Conservation (phyloP, 2,329 filamentous ascomycete genomes). For the Emergomyces pasteurianus region DNA sequence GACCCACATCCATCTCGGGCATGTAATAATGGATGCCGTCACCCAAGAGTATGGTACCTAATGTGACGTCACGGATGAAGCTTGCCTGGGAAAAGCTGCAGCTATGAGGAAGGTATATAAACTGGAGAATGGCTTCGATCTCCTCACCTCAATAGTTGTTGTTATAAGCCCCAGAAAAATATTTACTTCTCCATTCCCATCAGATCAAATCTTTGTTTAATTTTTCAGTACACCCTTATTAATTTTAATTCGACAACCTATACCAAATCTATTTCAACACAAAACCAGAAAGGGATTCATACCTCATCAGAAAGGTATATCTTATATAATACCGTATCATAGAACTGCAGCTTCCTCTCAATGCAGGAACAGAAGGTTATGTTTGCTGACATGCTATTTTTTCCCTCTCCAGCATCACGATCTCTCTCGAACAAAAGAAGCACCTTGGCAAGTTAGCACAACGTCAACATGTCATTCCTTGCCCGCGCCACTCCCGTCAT, state of each 20-base stretch:
- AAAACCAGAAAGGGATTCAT: no score
- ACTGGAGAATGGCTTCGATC: neutral
- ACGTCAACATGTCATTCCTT: conserved; percentile 26
- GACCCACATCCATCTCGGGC: no score
- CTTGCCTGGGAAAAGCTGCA: conserved; percentile 9
- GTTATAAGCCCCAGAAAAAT: neutral
- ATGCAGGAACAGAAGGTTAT: neutral
- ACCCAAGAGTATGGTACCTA: neutral
- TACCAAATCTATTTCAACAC: neutral
- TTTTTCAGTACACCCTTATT: neutral
- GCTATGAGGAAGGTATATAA: neutral
- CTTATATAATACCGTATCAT: neutral
- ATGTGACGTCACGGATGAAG: conserved; percentile 9
- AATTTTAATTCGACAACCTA: neutral
- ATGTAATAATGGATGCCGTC: no score
- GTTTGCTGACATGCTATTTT: neutral
- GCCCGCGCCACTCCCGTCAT: conserved; percentile 21
- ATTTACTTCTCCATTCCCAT: neutral
- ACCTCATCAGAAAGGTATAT: neutral
- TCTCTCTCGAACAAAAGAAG: neutral
- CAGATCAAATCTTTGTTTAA: neutral
- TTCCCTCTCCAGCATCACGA: neutral
- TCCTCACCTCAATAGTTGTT: neutral
- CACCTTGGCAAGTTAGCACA: neutral
- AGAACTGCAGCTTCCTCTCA: neutral